Evolutionary conservation across 306 rosid genomes (phyloP), one percentile per base, ranked within the genome.

Genomic region (Trifolium pratense): DNA sequence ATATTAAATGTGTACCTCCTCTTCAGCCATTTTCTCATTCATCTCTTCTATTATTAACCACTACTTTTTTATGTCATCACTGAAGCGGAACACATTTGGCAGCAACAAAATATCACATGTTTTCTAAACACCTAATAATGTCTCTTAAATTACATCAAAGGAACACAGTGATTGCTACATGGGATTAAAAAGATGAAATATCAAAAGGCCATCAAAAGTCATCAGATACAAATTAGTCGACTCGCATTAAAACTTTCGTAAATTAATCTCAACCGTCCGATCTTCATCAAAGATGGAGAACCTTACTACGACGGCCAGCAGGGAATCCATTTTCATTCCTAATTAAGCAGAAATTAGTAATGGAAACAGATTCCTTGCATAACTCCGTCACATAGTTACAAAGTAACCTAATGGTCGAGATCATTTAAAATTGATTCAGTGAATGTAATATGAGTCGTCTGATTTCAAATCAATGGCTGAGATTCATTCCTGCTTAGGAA

Each of bases 71-170:
- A 21, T 64, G 66, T 31, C 52, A 63, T 12, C 73, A 71, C 59
- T 63, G 70, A 71, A 45, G 71, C 25, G 68, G 72, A 71, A 65
- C 82, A 79, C 78, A 79, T 56, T 31, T 43, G 29, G 52, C 73
- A 73, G 45, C 42, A 78, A 65, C 55, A 72, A 65, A 72, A 56
- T 29, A n/a, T 67, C 79, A 57, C 70, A 57, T 77, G 74, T 70
- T 56, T 66, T 58, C 65, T 29, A 39, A 73, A 56, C 72, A 66
- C 48, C 63, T 72, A 79, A 43, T 62, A 78, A 48, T 64, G 20
- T 71, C 73, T 64, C 68, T 42, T 68, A 26, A 14, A 58, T 26
- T 58, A 46, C 13, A 72, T n/a, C n/a, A n/a, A n/a, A n/a, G n/a
- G n/a, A n/a, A n/a, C n/a, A 73, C 20, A 43, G 7, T 45, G 82